phyloP scores from a whole-genome alignment of 192 early-diverging fungal species.

The Coemansia sp. region DNA sequence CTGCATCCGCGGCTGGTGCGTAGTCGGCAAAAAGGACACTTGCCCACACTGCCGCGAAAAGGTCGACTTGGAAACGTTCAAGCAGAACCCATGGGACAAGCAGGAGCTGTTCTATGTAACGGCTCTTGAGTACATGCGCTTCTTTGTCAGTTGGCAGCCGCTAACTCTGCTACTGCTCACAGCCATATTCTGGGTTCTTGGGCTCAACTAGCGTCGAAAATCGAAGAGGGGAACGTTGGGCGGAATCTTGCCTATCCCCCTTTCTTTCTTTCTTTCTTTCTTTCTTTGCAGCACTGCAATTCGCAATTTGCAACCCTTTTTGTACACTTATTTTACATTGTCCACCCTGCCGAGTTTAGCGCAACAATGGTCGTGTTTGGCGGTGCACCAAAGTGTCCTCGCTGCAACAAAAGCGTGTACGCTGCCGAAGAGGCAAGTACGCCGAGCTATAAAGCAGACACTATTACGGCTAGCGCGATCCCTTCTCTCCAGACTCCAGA shows the following conservation, averaged over 20 bases:
- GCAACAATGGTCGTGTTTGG: conserved; percentile 23
- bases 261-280: not conserved
- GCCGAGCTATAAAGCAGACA: no score
- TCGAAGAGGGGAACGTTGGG: not conserved
- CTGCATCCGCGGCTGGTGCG: conserved; percentile 56
- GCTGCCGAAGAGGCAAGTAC: conserved; percentile 51
- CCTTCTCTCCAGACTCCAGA: not conserved
- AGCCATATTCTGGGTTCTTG: conserved; percentile 37
- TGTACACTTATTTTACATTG: not conserved
- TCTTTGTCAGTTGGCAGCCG: conserved; percentile 53
- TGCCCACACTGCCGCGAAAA: conserved; percentile 55
- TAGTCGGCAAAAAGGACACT: conserved; percentile 51
- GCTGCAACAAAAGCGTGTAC: conserved; percentile 51
- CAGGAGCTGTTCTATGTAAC: conserved; percentile 52
- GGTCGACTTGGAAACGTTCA: conserved; percentile 46
- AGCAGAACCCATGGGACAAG: conserved; percentile 50
- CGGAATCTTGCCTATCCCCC: not conserved
- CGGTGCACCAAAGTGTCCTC: conserved; percentile 50
- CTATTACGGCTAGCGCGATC: no score
- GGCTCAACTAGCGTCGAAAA: conserved; percentile 19
- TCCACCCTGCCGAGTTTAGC: not conserved
- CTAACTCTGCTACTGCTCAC: conserved; percentile 32
- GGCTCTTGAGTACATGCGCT: conserved; percentile 53
- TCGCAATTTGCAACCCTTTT: conserved; percentile 13
- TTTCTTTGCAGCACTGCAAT: conserved; percentile 1